Evolutionary conservation across 495 filamentous ascomycete species (phyloP), one percentile per base, ranked within the genome.

Genomic region (Xylona heveae): DNA sequence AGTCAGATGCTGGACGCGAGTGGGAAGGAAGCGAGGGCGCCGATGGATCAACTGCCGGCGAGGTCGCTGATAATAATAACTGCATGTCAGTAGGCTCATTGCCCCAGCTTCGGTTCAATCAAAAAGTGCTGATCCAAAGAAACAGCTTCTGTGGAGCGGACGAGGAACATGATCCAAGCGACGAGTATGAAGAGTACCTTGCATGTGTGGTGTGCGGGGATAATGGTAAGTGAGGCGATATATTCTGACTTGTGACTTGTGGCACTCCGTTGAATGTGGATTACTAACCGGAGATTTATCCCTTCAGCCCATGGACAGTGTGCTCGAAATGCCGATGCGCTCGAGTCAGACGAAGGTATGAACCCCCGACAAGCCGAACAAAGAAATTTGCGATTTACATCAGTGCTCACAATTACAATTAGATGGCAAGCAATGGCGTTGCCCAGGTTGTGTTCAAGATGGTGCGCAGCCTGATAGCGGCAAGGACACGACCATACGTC

Each of bases 231-330:
- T 74, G 5, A 18, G 30, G 3, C 40, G 39, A 40, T 33, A 18
- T 36, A 5, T 19, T 35, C 35, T 35, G 36, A 47, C 35, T 41
- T 42, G 42, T 48, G 36, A 31, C 38, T 27, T 38, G 43, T 33
- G 33, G 36, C 47, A 29, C 33, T 8, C 24, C 24, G 8, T 25
- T 8, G 24, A 8, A 7, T 30, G 28, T 7, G 7, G 8, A 12
- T 1, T 3, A 12, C n/a, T 2, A 31, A n/a, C 16, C 2, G 1
- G 3, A 31, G 2, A 10, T 18, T 1, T 15, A 10, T 13, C 1
- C 44, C 41, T 55, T 50, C 54, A 82, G 85, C 85, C 36, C 85
- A 95, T 62, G 71, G 78, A 44, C 78, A 94, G 68, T 95, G 85
- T 54, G 88, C 84, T 37, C 73, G 81, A 40, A 69, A 74, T 46